A percentile compares a stretch with the other conserved stretches of the same genome.
phyloP scores from a whole-genome alignment of 805 yeast species.

The Saturnispora sekii region DNA sequence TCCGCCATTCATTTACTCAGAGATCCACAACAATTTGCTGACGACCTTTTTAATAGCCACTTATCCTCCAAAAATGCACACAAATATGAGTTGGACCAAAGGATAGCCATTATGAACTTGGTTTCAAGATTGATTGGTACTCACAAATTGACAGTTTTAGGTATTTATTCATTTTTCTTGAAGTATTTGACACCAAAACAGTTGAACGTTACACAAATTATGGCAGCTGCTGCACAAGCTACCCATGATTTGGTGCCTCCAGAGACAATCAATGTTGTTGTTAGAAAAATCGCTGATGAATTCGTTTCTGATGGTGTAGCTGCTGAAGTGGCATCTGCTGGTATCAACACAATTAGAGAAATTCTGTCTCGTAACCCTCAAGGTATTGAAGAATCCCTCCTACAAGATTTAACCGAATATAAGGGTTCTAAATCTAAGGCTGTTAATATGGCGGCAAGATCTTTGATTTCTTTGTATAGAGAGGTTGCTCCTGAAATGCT shows the following conservation, averaged over 20 bases:
- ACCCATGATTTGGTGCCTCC: constrained; percentile 97
- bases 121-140: constrained; percentile 87
- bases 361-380: constrained; percentile 88
- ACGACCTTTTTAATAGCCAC: constrained; percentile 63
- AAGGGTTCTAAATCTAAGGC: constrained; percentile 90
- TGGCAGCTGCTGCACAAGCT: constrained; percentile 97
- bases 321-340: constrained; percentile 96
- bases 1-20: constrained; percentile 89
- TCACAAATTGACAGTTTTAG: constrained; percentile 84
- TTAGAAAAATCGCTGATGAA: constrained; percentile 92
- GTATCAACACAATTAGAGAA: constrained; percentile 90
- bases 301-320: constrained; percentile 98
- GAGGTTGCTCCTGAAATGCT: constrained; percentile 97
- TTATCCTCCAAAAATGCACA: constrained; percentile 59
- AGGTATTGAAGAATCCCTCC: constrained; percentile 78
- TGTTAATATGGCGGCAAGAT: constrained; percentile 89
- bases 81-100: constrained; percentile 77
- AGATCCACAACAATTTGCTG: constrained; percentile 98
- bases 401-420: constrained; percentile 85
- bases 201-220: constrained; percentile 83
- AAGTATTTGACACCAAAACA: constrained; percentile 93
- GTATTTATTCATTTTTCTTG: constrained; percentile 79
- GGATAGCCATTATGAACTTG: constrained; percentile 77
- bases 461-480: constrained; percentile 76
- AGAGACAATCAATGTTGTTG: constrained; percentile 68